Conservation (phyloP, 257 asterid species). For the Jacaranda mimosifolia region DNA sequence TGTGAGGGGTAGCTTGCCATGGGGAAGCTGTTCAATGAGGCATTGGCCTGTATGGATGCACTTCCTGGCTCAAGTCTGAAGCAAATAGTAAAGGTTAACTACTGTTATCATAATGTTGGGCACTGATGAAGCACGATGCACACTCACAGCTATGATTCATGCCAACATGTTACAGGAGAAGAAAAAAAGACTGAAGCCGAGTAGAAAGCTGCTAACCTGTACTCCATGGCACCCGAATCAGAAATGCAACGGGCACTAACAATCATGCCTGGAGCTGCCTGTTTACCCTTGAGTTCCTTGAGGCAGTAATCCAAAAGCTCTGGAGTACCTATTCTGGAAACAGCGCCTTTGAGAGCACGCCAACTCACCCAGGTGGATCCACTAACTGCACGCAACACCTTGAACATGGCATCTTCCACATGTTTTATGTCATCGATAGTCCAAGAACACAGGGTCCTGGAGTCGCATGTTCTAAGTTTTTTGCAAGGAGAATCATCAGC, state of each 20-base stretch:
- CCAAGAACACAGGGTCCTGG: slow-evolving; percentile 79
- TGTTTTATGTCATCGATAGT: slow-evolving; percentile 63
- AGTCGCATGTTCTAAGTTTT: slow-evolving; percentile 58
- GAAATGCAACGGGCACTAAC: slow-evolving; percentile 68
- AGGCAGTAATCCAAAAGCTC: slow-evolving; percentile 96
- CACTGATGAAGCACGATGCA: not conserved
- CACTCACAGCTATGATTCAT: not conserved
- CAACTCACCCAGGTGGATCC: slow-evolving; percentile 95
- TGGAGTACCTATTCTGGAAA: slow-evolving; percentile 78
- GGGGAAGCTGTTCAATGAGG: slow-evolving; percentile 30
- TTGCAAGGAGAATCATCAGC: slow-evolving; percentile 54
- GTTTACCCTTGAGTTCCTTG: slow-evolving; percentile 81
- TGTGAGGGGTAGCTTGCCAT: slow-evolving; percentile 57
- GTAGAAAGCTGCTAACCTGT: slow-evolving; percentile 55
- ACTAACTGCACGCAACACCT: slow-evolving; percentile 83
- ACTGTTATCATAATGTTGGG: not conserved
- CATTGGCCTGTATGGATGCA: slow-evolving; percentile 44
- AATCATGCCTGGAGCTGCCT: slow-evolving; percentile 80
- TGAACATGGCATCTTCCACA: slow-evolving; percentile 89
- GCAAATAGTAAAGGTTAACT: slow-evolving; percentile 6
- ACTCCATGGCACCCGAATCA: slow-evolving; percentile 86
- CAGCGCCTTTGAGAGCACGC: slow-evolving; percentile 97
- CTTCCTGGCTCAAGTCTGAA: slow-evolving; percentile 85
- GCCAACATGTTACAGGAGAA: not conserved
- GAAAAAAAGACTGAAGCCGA: not conserved